These are phyloP conservation scores for Scedosporium dehoogii DNA, from an alignment of 2,329 filamentous ascomycete species.

Conservation along the genomic window DNA sequence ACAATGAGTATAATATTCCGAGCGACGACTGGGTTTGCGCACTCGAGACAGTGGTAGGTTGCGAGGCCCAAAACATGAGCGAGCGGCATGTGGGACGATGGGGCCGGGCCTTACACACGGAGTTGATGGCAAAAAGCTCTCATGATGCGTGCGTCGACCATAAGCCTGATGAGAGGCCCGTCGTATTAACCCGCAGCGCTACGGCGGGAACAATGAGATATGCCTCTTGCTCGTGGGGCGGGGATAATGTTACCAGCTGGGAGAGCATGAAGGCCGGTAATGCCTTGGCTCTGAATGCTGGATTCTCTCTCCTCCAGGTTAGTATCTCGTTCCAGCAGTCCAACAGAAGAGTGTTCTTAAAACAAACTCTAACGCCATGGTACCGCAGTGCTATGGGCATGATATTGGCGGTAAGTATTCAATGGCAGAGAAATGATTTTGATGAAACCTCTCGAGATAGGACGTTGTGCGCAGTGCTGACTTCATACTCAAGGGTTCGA, in stretches of 20 bases:
- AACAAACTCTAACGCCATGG: background rate
- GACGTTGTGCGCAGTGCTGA: background rate
- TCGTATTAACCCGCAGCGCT: conserved; percentile 60
- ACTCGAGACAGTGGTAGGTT: conserved; percentile 31
- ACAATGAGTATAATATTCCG: conserved; percentile 63
- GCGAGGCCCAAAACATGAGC: conserved; percentile 23
- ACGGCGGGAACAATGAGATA: conserved; percentile 63
- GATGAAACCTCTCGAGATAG: background rate
- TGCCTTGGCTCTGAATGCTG: conserved; percentile 57
- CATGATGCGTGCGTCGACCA: conserved; percentile 54
- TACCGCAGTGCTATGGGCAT: conserved; percentile 51
- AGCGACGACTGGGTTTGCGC: conserved; percentile 56
- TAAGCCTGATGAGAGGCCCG: conserved; percentile 50
- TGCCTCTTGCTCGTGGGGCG: conserved; percentile 63
- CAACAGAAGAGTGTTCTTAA: background rate
- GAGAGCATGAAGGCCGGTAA: conserved; percentile 63
- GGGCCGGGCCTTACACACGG: conserved; percentile 60
- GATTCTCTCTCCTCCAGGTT: conserved; percentile 53
- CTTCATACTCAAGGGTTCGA: conserved; percentile 41
- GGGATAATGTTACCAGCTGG: conserved; percentile 68
- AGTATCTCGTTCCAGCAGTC: background rate
- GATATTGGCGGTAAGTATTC: conserved; percentile 50
- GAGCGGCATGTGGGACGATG: conserved; percentile 50
- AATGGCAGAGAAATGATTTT: background rate
- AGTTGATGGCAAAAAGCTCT: conserved; percentile 61